Evolutionary conservation across 2,329 filamentous ascomycete genomes (phyloP), one percentile per base, ranked within the genome.

Genomic region (Colletotrichum phormii): DNA sequence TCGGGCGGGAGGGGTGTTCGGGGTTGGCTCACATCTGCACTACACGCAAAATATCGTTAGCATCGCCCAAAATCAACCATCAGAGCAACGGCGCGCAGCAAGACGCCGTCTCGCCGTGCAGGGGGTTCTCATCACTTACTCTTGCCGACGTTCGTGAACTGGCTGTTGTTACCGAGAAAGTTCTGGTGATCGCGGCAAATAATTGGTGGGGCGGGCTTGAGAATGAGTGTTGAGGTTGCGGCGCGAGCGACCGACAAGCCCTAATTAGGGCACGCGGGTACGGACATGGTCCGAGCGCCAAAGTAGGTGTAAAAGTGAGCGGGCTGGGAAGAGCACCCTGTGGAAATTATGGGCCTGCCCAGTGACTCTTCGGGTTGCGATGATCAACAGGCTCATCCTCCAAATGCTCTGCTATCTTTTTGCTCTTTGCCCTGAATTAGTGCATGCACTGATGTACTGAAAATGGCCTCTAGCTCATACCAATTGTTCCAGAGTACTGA

Each of bases 11-110:
- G 76, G 73, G 57, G 29, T 42, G 63, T 59, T 67, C 72, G 71
- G 77, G 76, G 78, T 76, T 75, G 76, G 81, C 93, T 93, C 91
- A 96, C 94, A 97, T 97, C 92, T 97, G 94, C 94, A 97, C 94
- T 96, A 79, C 81, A 84, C 78, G 74, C 78, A 49, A 65, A 55
- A 54, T 61, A 76, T 66, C 58, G 76, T 81, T 75, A 78, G 76
- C 60, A 75, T 75, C 66, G 46, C 46, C 29, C 15, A n/a, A 55
- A 18, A 7, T 59, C 12, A 64, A 60, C 18, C 11, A 64, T 13
- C 51, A 49, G 51, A n/a, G 13, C 24, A 8, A 13, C 18, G 24
- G 42, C 59, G 51, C 31, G 18, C 62, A 37, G 8, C 11, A 54
- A 53, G 26, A 54, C 42, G 46, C 65, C 15, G 59, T 71, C 29